Evolutionary conservation across 768 basidiomycete species (phyloP).

Genomic region (Tylopilus plumbeoviolaceoides): DNA sequence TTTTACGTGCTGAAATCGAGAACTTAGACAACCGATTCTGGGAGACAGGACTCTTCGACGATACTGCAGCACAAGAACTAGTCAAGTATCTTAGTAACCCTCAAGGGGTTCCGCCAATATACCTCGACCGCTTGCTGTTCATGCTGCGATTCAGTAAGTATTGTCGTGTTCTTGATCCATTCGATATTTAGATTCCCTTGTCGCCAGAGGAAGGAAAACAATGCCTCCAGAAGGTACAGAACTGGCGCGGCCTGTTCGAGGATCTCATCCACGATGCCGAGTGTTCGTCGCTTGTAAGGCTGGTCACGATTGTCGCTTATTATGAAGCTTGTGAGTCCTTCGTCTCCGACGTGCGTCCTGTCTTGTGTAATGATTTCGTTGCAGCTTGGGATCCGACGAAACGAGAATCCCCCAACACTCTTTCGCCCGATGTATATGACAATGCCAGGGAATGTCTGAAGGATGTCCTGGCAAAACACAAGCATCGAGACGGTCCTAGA

Average conservation of each 20-base stretch:
- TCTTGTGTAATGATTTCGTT: not conserved
- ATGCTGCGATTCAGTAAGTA: conserved; percentile 20
- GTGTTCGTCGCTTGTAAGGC: conserved; percentile 15
- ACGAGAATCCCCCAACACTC: not conserved
- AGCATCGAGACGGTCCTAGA: conserved; percentile 16
- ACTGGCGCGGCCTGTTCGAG: conserved; percentile 10
- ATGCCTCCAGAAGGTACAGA: conserved; percentile 13
- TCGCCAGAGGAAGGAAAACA: conserved; percentile 17
- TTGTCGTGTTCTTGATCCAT: not conserved
- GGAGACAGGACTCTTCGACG: conserved; percentile 22
- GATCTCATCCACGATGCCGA: conserved; percentile 5
- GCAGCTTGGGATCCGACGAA: conserved; percentile 6
- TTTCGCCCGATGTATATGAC: conserved; percentile 1
- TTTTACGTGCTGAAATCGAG: not conserved
- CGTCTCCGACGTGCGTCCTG: not conserved
- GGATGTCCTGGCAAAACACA: conserved; percentile 4
- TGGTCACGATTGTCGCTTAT: conserved; percentile 22
- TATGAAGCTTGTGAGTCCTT: conserved; percentile 18
- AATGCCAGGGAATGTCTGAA: conserved; percentile 10
- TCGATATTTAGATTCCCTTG: not conserved
- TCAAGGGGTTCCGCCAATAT: conserved; percentile 10
- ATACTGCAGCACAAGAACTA: conserved; percentile 12
- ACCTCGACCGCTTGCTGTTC: conserved; percentile 6
- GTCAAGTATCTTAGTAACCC: conserved; percentile 6
- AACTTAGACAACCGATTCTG: conserved; percentile 12